These are phyloP conservation scores for Nicotiana rustica DNA, from an alignment of 305 asterid species.

Conservation along the genomic window DNA sequence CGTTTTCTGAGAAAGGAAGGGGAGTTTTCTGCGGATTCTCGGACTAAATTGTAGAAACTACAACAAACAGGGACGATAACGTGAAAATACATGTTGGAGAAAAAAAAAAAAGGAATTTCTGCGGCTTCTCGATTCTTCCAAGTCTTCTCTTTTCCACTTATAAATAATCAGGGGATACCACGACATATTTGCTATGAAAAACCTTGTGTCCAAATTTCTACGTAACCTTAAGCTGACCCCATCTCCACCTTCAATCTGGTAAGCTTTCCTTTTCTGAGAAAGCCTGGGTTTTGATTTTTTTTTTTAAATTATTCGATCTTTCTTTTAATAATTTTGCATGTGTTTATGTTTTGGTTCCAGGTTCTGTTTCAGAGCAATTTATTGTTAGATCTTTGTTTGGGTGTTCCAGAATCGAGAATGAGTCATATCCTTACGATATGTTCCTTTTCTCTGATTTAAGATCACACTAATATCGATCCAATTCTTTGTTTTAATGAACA, in stretches of 20 bases:
- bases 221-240: background rate
- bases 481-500: background rate
- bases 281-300: background rate
- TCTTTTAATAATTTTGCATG: no score
- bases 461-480: conserved; percentile 2
- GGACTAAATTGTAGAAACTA: no score
- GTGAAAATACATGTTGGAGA: no score
- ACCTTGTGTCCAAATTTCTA: background rate
- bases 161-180: background rate
- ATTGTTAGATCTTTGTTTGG: conserved; percentile 47
- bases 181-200: background rate
- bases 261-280: background rate
- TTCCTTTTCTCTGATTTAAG: conserved; percentile 54
- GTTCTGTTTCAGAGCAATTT: conserved; percentile 44
- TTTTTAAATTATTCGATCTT: background rate
- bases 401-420: conserved; percentile 68
- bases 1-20: background rate
- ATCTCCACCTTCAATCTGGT: background rate
- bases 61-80: no score
- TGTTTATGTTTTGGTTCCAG: conserved; percentile 43
- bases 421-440: conserved; percentile 80
- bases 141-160: background rate
- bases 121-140: conserved; percentile 53
- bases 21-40: no score
- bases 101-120: background rate